Base-by-base conservation (phyloP, 1,139 yeast genomes). In the Scheffersomyces stambukii region DNA sequence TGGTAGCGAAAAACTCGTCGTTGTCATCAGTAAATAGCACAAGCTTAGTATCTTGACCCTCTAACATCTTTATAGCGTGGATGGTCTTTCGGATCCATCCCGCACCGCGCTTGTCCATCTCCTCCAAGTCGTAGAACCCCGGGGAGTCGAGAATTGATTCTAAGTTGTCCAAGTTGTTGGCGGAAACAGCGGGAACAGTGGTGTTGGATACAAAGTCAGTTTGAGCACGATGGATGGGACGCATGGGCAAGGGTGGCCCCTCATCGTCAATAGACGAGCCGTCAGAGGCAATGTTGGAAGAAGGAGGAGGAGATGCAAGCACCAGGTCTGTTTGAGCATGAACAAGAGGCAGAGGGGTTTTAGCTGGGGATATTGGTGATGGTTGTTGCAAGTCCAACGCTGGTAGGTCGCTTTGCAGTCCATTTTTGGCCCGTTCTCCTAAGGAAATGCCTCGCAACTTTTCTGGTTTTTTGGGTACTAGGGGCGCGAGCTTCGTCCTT, bases 41-140 rank as follows among this genome's bases (percentile, higher is more conserved):
- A n/a, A 67, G 41, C 33, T 50, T 52, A 2, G 68, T 59, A n/a
- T 49, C 42, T 4, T 60, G 48, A n/a, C 58, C 60, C 9, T 70
- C 68, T 25, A 75, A 53, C 12, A 43, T 50, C 24, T 56, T 52
- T 9, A 64, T 38, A 2, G 71, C 64, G 3, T 51, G 41, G 13
- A 61, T 46, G 2, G 70, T 59, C 34, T 75, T 54, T 24, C 57
- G 59, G 18, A 67, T 60, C 79, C 81, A 75, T 15, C 53, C 40
- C 1, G 72, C 70, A 1, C 75, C 77, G 28, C 51, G 60, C 29
- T 51, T 58, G 46, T 76, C 81, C 28, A 52, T 51, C 26, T 61
- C 64, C 34, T 62, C 63, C 36, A 56, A 52, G 27, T 60, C 52
- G n/a, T 27, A 26, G 27, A 37, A 40, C 6, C 38, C 33, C 4